These are phyloP conservation scores for Rutstroemia sydowiana DNA, from an alignment of 2,329 filamentous ascomycete genomes.

Conservation along the genomic window DNA sequence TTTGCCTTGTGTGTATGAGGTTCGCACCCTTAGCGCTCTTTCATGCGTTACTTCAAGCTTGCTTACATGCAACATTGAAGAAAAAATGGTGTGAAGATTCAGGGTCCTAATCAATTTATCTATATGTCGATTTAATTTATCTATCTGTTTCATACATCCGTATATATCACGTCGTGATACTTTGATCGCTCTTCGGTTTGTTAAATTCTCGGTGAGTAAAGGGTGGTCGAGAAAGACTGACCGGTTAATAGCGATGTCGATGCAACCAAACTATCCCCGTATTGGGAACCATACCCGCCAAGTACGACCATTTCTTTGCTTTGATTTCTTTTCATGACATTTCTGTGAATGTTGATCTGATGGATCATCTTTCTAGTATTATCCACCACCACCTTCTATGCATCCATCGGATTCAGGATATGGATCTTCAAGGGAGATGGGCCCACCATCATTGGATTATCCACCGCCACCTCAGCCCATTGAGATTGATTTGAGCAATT, in stretches of 20 bases:
- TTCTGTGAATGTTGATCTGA: conserved; percentile 16
- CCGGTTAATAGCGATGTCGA: conserved; percentile 22
- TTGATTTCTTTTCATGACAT: background rate
- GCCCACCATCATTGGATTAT: conserved; percentile 21
- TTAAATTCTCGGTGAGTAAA: conserved; percentile 6
- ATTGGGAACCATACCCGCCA: conserved; percentile 16
- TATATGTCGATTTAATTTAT: conserved; percentile 3
- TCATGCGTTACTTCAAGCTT: conserved; percentile 4
- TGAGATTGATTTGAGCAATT: conserved; percentile 26
- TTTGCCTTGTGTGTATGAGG: background rate
- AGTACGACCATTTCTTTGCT: conserved; percentile 19
- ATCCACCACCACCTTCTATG: conserved; percentile 18
- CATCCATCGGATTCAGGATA: conserved; percentile 19
- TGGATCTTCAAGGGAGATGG: conserved; percentile 24
- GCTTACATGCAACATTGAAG: conserved; percentile 10
- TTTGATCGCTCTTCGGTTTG: conserved; percentile 15
- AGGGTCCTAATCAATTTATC: conserved; percentile 1
- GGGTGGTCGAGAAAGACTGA: conserved; percentile 9
- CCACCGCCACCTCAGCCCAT: conserved; percentile 25
- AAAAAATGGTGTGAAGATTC: conserved; percentile 8
- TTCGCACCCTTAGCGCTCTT: background rate
- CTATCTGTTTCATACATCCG: too few species aligned
- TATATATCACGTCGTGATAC: too few species aligned
- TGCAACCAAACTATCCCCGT: conserved; percentile 20
- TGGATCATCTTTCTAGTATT: conserved; percentile 21